Percentiles rank a stretch among this genome's conserved stretches.
These are phyloP conservation scores for Pythium grandisporangium DNA, from an alignment of 352 stramenopile species.

Conservation along the genomic window DNA sequence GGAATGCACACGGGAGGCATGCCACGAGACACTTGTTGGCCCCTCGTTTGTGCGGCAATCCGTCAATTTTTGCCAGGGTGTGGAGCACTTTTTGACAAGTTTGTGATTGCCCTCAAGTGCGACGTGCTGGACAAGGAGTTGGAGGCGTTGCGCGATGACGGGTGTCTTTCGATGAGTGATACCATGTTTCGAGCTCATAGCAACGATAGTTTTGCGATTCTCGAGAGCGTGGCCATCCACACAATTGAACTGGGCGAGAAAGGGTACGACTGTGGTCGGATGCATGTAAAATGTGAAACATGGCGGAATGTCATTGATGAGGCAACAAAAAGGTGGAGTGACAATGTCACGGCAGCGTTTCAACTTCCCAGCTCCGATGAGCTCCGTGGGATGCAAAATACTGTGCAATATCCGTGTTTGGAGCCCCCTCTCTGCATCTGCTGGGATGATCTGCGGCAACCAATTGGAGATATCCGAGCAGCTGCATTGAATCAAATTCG, in stretches of 20 bases:
- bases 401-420: neutral
- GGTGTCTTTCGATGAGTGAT: neutral
- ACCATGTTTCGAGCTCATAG: neutral
- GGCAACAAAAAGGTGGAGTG: neutral
- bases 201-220: neutral
- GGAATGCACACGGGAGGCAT: constrained; percentile 27
- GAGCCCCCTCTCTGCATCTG: neutral
- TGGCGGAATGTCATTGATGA: neutral
- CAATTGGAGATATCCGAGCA: neutral
- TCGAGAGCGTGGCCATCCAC: neutral
- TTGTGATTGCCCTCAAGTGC: constrained; percentile 17
- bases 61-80: constrained; percentile 17
- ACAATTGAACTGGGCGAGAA: neutral
- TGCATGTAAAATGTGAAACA: neutral
- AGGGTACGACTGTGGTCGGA: neutral
- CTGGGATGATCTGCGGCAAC: neutral
- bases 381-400: neutral
- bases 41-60: constrained; percentile 23
- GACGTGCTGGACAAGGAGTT: constrained; percentile 1
- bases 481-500: neutral
- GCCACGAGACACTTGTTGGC: constrained; percentile 33
- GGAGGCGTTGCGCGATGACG: neutral
- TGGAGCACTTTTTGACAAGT: constrained; percentile 21
- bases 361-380: neutral
- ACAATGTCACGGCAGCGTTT: neutral